Base-by-base conservation (phyloP, 1,139 yeast genomes). In the Pichia sp. region DNA sequence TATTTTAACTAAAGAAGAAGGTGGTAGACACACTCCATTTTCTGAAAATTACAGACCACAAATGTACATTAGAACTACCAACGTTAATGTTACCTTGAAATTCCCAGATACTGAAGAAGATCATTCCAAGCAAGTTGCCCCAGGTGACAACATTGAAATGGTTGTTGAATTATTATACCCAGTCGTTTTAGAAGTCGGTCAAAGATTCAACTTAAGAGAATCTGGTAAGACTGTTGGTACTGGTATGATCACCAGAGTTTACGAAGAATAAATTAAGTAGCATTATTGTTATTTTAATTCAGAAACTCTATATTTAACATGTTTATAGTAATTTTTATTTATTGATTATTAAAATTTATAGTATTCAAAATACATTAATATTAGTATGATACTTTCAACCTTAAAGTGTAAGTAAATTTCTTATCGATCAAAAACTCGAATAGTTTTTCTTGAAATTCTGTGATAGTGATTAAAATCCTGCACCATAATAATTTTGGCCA, bases 161-260 rank as follows among this genome's bases (percentile, higher is more conserved):
- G 82, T 81, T 62, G 87, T 94, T 65, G 87, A 85, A 65, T 77
- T 92, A 66, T 82, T 85, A 56, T 87, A 80, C 73, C 92, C 96
- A 66, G 87, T 95, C 59, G 96, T 97, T 55, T 66, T 94, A 57
- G 98, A 92, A 76, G 82, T 84, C 61, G 95, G 95, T 69, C 96
- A 89, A 76, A 87, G 97, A 73, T 92, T 92, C 84, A 92, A 92
- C 81, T 79, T 92, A 68, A 94, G 99, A 82, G 99, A 92, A 76
- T 97, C 98, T 74, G 97, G 97, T 67, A 87, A 83, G 74, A 92
- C 98, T 55, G 97, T 92, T 58, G 98, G 97, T 70, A 92, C 98
- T 59, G 98, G 98, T 75, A 75, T 92, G 74, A 80, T 92, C 60
- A 92, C 98, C 62, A 84, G 96, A 74, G 84, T 92, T 69, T 70